phyloP scores from a whole-genome alignment of 257 asterid genomes.

The Leonotis leonurus region DNA sequence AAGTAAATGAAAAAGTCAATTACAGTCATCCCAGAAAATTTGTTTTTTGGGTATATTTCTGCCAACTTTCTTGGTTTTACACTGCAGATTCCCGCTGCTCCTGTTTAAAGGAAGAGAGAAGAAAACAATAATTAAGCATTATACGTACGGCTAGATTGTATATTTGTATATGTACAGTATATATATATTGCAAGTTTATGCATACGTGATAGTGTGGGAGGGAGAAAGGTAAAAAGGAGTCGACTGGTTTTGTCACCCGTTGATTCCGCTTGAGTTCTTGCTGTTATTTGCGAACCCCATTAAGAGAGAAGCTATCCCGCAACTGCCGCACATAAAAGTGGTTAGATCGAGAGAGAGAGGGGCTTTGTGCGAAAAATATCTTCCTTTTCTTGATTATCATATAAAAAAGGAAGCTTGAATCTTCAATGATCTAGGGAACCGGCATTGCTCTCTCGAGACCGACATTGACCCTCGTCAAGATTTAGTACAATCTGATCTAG shows the following conservation, averaged over 20 bases:
- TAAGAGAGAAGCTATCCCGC: slow-evolving; percentile 36
- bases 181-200: too few relatives aligned
- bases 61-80: slow-evolving; percentile 30
- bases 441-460: slow-evolving; percentile 13
- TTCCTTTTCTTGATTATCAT: slow-evolving; percentile 9
- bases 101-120: not conserved
- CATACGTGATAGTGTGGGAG: not conserved
- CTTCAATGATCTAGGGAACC: slow-evolving; percentile 16
- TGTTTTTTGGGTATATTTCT: slow-evolving; percentile 20
- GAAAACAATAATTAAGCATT: not conserved
- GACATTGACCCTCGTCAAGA: slow-evolving; percentile 45
- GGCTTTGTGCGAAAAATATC: not conserved
- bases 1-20: slow-evolving; percentile 21
- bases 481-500: slow-evolving; percentile 35
- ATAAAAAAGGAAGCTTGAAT: slow-evolving; percentile 10
- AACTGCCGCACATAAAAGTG: slow-evolving; percentile 38
- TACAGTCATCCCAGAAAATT: not conserved
- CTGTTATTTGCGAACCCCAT: slow-evolving; percentile 33
- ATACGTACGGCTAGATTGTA: too few relatives aligned
- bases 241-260: slow-evolving; percentile 33
- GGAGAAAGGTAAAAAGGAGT: not conserved
- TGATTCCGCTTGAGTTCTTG: slow-evolving; percentile 51
- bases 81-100: slow-evolving; percentile 27
- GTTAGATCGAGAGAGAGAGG: slow-evolving; percentile 19
- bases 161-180: too few relatives aligned